Evolutionary conservation across 495 filamentous ascomycete species (phyloP), one percentile per base, ranked within the genome.

Genomic region (Apiosordaria backusii): DNA sequence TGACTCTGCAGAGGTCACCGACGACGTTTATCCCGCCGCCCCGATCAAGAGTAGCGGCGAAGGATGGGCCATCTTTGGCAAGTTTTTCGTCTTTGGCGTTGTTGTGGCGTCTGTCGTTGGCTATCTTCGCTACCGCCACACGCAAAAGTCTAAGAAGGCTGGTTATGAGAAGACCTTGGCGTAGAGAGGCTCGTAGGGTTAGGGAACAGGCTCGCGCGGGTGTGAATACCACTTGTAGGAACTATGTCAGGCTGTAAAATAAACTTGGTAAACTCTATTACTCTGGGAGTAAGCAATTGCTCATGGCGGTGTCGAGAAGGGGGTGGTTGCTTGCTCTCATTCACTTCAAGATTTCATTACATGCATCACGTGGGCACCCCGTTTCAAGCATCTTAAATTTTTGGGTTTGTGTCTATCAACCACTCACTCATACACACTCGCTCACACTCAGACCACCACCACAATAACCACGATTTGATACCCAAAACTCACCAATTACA

Each of bases 81-180:
- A 79, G 74, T 74, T 71, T 15, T 66, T 77, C 29, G 64, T 82
- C 55, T 78, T 83, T 59, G 71, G 72, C 59, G 68, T 79, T 45
- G 72, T 83, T 50, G 55, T 79, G 2, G 73, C 62, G 63, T 10
- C 57, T 74, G 50, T 80, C 75, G 69, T 24, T 80, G 18, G 78
- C 63, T 27, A 71, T 13, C 70, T 69, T 26, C 63, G 60, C 29
- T 55, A 21, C 50, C 40, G 62, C 25, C 61, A 57, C 45, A 35
- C 66, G 18, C 55, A 64, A n/a, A 45, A 27, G 22, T 50, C 27
- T 18, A 53, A 58, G 21, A 64, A 58, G n/a, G 26, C 58, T 59
- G 64, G 66, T 27, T 66, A 72, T 24, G 25, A 67, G 40, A 70
- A 70, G 57, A 23, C 15, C 6, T n/a, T 35, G 27, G 67, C 55